A percentile compares a stretch with the other conserved stretches of the same genome.
phyloP scores from a whole-genome alignment of 139 green algal species.

The Micractinium sp. region DNA sequence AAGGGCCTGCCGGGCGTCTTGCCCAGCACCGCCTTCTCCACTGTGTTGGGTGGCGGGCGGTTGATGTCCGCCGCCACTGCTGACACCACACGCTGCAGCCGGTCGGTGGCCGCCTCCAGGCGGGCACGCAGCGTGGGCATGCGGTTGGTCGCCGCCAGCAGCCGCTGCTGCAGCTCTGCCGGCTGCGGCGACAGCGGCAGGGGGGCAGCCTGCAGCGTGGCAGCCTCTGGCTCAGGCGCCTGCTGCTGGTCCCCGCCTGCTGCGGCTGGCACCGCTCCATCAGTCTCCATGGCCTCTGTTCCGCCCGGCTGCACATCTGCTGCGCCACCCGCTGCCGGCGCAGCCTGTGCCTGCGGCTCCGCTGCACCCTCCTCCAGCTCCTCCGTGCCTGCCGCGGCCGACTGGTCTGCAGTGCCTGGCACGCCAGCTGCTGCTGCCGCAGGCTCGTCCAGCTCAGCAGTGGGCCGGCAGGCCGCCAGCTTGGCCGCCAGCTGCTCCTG shows the following conservation, averaged over 20 bases:
- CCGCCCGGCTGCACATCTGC: not conserved
- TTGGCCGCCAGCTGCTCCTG: conserved; percentile 32
- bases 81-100: conserved; percentile 32
- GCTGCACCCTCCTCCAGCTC: not conserved
- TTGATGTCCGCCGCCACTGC: conserved; percentile 12
- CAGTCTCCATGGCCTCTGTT: not conserved
- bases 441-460: conserved; percentile 7
- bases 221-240: not conserved
- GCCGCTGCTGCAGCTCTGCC: conserved; percentile 35
- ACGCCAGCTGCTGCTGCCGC: not conserved
- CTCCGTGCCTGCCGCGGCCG: not conserved
- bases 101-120: conserved; percentile 32
- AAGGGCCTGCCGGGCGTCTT: conserved; percentile 27
- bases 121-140: conserved; percentile 40
- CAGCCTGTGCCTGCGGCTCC: not conserved
- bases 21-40: conserved; percentile 38
- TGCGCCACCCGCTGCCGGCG: not conserved
- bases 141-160: conserved; percentile 27
- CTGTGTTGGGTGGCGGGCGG: conserved; percentile 41
- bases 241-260: not conserved
- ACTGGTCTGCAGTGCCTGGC: not conserved
- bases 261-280: not conserved
- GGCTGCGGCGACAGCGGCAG: conserved; percentile 24
- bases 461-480: conserved; percentile 11
- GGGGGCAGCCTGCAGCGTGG: not conserved